A percentile compares a stretch with the other conserved stretches of the same genome.
Conservation (phyloP, 768 basidiomycete genomes). For the Heimioporus sp. region DNA sequence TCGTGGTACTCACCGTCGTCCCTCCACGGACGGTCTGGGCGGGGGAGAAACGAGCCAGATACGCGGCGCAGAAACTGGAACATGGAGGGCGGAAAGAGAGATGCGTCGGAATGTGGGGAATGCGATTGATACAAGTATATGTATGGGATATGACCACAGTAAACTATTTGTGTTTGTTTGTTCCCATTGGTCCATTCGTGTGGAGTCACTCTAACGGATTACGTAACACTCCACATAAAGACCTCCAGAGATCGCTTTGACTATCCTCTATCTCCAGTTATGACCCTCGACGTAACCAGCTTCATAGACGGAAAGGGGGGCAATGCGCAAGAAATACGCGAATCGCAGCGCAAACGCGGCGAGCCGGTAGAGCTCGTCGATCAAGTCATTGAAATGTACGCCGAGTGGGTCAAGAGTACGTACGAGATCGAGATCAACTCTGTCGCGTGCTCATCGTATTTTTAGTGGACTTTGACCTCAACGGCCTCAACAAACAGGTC, state of each 20-base stretch:
- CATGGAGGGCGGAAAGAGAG: conserved; percentile 33
- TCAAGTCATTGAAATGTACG: conserved; percentile 89
- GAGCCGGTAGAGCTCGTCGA: conserved; percentile 91
- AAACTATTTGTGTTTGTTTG: conserved; percentile 28
- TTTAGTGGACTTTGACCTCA: conserved; percentile 85
- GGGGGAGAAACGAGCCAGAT: conserved; percentile 65
- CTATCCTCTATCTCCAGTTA: conserved; percentile 24
- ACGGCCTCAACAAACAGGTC: conserved; percentile 72
- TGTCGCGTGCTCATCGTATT: background rate
- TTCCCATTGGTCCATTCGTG: background rate
- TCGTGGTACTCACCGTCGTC: conserved; percentile 60
- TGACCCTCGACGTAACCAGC: conserved; percentile 80
- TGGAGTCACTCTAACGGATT: background rate
- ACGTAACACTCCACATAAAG: background rate
- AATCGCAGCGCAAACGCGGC: conserved; percentile 90
- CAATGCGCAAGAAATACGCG: conserved; percentile 84
- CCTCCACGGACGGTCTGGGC: conserved; percentile 73
- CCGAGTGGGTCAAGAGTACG: conserved; percentile 93
- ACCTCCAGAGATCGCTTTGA: background rate
- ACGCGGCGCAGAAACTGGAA: conserved; percentile 71
- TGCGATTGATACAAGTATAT: too few relatives aligned
- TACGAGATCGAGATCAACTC: background rate
- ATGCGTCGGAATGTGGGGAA: too few relatives aligned
- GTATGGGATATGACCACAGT: background rate
- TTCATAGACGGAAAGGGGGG: conserved; percentile 91